Evolutionary conservation across 768 basidiomycete genomes (phyloP).

Genomic region (Macrolepiota albuminosa): DNA sequence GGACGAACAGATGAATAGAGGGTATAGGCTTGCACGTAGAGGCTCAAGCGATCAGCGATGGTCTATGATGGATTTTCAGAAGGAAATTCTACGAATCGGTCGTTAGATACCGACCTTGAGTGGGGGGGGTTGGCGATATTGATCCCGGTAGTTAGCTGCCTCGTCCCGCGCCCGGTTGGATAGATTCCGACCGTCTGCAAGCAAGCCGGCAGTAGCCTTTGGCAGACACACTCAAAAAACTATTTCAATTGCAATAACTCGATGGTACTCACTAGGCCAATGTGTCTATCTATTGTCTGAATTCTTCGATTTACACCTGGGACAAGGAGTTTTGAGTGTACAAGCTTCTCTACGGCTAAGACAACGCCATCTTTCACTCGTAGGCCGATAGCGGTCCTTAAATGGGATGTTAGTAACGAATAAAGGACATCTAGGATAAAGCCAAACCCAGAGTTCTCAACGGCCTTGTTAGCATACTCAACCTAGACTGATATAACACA

Average conservation of each 20-base stretch:
- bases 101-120: constrained; percentile 54
- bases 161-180: constrained; percentile 84
- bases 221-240: not conserved
- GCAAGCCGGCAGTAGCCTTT: constrained; percentile 88
- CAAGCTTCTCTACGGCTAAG: constrained; percentile 95
- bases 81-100: not conserved
- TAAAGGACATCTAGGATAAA: not conserved
- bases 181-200: constrained; percentile 90
- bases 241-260: not conserved
- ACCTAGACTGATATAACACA: constrained; percentile 46
- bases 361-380: constrained; percentile 93
- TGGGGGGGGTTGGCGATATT: constrained; percentile 68
- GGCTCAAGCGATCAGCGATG: constrained; percentile 69
- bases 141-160: constrained; percentile 66
- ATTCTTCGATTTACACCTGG: constrained; percentile 92
- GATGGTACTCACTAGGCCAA: constrained; percentile 67
- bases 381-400: constrained; percentile 92
- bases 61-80: constrained; percentile 18
- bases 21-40: constrained; percentile 94
- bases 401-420: not conserved
- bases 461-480: constrained; percentile 98
- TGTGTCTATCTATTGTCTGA: constrained; percentile 88
- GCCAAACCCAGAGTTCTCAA: constrained; percentile 92
- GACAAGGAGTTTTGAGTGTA: constrained; percentile 93
- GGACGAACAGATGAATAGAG: constrained; percentile 97